Evolutionary conservation across 2,329 filamentous ascomycete genomes (phyloP), one percentile per base, ranked within the genome.

Genomic region (Cadophora sp.): DNA sequence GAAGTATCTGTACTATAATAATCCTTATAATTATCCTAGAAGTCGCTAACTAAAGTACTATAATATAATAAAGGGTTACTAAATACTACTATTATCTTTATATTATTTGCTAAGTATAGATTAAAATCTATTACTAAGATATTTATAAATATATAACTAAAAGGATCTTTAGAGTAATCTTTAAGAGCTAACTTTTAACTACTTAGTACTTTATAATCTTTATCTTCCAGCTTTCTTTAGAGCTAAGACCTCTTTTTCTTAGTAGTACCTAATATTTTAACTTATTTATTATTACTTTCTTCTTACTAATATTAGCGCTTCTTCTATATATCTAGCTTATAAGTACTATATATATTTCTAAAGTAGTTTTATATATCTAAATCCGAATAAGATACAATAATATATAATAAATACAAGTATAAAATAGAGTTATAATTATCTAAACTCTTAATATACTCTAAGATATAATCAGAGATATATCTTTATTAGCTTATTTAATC

Each of bases 111-210:
- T 62, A 14, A 2, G 50, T 26, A 27, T 65, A 12, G 26, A 67
- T 69, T 3, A 71, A 71, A 71, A 60, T 63, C 37, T 16, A 66
- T 64, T 66, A n/a, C 59, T 24, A 29, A 69, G 59, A 69, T 69
- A 69, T 69, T 69, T 16, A 69, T 26, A 69, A 69, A 69, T 51
- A 1, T 58, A 14, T 50, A 34, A 24, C 37, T 34, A 50, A 65
- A 11, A 34, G 34, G 29, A 66, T 66, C 43, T 66, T 69, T 66
- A 19, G n/a, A 66, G 29, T 40, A 16, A 63, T 37, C 51, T 34
- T 69, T 69, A 14, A 24, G 31, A 48, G 53, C 40, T 61, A 34
- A 64, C 67, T 66, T 69, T 27, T 58, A 26, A 69, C 22, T 48
- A 64, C 26, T 14, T 22, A 24, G 37, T 51, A 62, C 59, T 69